phyloP scores from a whole-genome alignment of 805 yeast species.

The Kurtzmaniella fragi region DNA sequence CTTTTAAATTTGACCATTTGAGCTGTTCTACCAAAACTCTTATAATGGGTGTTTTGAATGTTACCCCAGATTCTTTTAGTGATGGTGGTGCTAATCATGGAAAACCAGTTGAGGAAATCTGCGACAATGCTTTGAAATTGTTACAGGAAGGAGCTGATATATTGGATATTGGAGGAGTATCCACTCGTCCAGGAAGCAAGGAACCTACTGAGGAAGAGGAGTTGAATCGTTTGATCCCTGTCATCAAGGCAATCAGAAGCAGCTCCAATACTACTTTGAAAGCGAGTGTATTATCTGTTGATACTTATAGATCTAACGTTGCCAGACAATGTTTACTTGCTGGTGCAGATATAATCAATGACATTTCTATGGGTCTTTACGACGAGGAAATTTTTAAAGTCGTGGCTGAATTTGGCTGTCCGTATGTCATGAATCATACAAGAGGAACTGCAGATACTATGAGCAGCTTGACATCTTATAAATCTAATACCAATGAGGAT shows the following conservation, averaged over 20 bases:
- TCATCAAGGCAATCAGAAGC: conserved; percentile 55
- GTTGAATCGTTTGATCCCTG: conserved; percentile 62
- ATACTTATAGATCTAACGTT: conserved; percentile 75
- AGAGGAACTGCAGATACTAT: conserved; percentile 79
- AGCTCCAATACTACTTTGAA: conserved; percentile 30
- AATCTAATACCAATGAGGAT: conserved; percentile 29
- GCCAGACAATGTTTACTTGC: conserved; percentile 62
- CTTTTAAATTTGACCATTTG: conserved; percentile 40
- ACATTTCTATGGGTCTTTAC: conserved; percentile 73
- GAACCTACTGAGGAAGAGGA: conserved; percentile 67
- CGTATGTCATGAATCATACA: conserved; percentile 78
- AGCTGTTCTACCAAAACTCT: conserved; percentile 47
- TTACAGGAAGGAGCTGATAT: conserved; percentile 62
- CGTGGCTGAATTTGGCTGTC: conserved; percentile 65
- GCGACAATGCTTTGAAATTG: conserved; percentile 45
- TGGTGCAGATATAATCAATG: conserved; percentile 92
- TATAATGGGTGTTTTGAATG: conserved; percentile 83
- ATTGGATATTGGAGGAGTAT: conserved; percentile 90
- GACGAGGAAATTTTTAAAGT: conserved; percentile 63
- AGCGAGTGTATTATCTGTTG: conserved; percentile 65
- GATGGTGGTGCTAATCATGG: conserved; percentile 63
- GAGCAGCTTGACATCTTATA: conserved; percentile 55
- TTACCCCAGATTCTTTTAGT: conserved; percentile 93
- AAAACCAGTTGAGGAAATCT: conserved; percentile 30
- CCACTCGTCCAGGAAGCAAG: conserved; percentile 81